Base-by-base conservation (phyloP, 2,329 filamentous ascomycete species). In the Apiospora hydei region DNA sequence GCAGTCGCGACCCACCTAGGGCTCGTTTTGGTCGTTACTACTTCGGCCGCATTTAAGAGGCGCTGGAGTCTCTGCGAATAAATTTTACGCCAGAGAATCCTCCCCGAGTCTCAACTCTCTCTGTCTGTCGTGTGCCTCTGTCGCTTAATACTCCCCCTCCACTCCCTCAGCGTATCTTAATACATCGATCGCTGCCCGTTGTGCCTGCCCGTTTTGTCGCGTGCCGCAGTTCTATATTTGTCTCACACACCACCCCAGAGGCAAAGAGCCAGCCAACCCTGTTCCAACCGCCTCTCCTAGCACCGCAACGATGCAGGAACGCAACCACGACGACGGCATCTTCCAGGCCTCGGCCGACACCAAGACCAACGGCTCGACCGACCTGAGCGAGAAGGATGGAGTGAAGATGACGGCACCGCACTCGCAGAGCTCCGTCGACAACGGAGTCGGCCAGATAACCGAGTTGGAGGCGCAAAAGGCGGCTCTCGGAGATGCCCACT, bases 401-500 rank as follows among this genome's bases (percentile, higher is more conserved):
- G 69, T 30, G n/a, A 64, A 64, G 53, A 70, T 49, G 53, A 13
- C 24, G 53, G 13, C 53, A 24, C 69, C 69, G 16, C 18, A 66
- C 13, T 57, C 43, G 3, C 34, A 64, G 38, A 34, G 51, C 51
- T 64, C 51, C 44, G 53, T 76, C 38, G 76, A 73, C 47, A 78
- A 80, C 67, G 74, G 74, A 7, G 76, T 80, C 46, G 80, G 80
- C 67, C 78, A 82, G 75, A 77, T 81, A 69, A 77, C 77, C 71
- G 85, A 87, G 73, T 75, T 84, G 53, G 86, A 88, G 79, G 84
- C 85, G 78, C 82, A 84, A 73, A 87, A 85, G 77, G 81, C 81
- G 16, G 82, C 81, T 8, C 77, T 84, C 75, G 87, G 86, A 71
- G 78, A 81, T 68, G 85, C 84, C 18, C 83, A 87, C 71, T 89